Base-by-base conservation (phyloP, 1,284 basidiomycete genomes). In the Irpex sp. region DNA sequence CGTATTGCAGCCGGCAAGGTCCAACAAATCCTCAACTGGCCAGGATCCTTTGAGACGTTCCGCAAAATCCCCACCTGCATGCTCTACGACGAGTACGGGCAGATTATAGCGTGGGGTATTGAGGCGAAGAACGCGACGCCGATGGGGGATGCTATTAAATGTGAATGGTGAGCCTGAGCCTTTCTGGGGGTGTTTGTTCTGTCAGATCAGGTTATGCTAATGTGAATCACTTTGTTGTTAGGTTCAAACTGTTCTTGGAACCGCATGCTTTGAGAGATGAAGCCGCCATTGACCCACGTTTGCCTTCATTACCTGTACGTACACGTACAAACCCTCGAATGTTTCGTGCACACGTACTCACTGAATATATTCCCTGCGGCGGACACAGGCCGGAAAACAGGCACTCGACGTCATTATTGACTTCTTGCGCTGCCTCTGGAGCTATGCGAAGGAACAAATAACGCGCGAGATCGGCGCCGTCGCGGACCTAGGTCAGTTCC, bases 221-320 rank as follows among this genome's bases (percentile, higher is more conserved):
- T n/a, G n/a, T n/a, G n/a, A n/a, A n/a, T n/a, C n/a, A n/a, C n/a
- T n/a, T n/a, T n/a, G n/a, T n/a, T n/a, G n/a, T 45, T 61, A 82
- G 84, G 82, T 85, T 93, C 78, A 93, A 93, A 70, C 75, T 93
- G 58, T 92, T 90, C 73, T 78, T 93, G 59, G 90, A 93, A 67
- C 91, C 91, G 1, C 82, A 82, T 59, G 87, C 83, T 1, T 77
- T 93, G 51, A 84, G 90, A 39, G 88, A 91, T 67, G 82, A 86
- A 65, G 77, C 79, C 18, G 72, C 80, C 2, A 71, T 90, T 45
- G 88, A 91, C 71, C 85, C 87, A 58, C 85, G 90, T 39, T 77
- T 93, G 18, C 91, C 90, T n/a, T 77, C 80, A n/a, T 73, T 93
- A 18, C 91, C 91, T 28, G 88, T 90, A 66, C 65, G 85, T 59